Evolutionary conservation across 345 rosid species (phyloP).

Genomic region (Citrus cavaleriei): DNA sequence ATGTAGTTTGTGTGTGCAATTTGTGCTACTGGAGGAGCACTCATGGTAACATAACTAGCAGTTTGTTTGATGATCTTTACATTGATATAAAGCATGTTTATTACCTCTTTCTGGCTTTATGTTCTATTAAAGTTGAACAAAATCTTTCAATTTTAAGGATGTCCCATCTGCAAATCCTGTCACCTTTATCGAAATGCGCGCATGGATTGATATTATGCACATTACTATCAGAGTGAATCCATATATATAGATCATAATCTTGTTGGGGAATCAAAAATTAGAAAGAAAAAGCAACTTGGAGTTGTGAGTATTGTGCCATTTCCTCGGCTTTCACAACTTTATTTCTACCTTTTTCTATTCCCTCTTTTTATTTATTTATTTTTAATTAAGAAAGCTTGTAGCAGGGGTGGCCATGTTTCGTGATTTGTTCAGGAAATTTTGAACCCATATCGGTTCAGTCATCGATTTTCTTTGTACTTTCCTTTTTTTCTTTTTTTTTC

Average conservation of each 20-base stretch:
- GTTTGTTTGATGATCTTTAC: background rate
- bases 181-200: background rate
- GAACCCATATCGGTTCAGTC: no score
- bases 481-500: no score
- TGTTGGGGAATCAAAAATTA: background rate
- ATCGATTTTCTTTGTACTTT: no score
- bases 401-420: background rate
- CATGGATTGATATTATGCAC: background rate
- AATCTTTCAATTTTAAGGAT: background rate
- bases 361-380: background rate
- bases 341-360: background rate
- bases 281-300: background rate
- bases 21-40: background rate
- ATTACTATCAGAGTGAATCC: background rate
- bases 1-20: background rate
- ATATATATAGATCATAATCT: background rate
- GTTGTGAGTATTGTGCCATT: background rate
- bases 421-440: no score
- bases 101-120: background rate
- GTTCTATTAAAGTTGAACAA: background rate
- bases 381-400: background rate
- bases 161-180: background rate
- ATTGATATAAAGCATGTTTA: background rate
- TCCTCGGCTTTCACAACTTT: no score
- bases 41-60: background rate